Conservation (phyloP, 768 basidiomycete genomes). For the Fistulinella prunicolor region DNA sequence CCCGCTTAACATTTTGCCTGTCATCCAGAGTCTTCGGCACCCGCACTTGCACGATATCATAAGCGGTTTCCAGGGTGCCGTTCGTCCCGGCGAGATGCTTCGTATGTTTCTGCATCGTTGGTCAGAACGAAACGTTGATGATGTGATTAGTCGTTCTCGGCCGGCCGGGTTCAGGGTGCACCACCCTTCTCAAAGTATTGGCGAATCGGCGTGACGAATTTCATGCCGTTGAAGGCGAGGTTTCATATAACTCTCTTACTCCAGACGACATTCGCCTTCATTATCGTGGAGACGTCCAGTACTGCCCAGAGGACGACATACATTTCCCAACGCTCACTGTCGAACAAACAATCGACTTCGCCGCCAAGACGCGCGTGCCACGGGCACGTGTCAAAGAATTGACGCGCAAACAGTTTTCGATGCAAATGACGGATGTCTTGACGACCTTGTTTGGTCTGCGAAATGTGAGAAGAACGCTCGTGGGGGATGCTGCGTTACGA, state of each 20-base stretch:
- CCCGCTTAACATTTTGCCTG: slow-evolving; percentile 42
- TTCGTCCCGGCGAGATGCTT: slow-evolving; percentile 66
- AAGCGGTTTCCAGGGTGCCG: slow-evolving; percentile 50
- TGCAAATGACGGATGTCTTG: slow-evolving; percentile 42
- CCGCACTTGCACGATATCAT: slow-evolving; percentile 60
- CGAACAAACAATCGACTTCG: slow-evolving; percentile 68
- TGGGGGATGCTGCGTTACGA: slow-evolving; percentile 77
- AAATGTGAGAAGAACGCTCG: slow-evolving; percentile 67
- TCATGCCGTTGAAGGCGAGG: slow-evolving; percentile 62
- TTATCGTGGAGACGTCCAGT: slow-evolving; percentile 78
- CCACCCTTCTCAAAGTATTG: slow-evolving; percentile 77
- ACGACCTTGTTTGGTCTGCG: slow-evolving; percentile 73
- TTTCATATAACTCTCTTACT: slow-evolving; percentile 74
- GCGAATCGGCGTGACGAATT: slow-evolving; percentile 74
- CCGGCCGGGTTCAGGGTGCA: slow-evolving; percentile 82
- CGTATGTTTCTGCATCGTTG: slow-evolving; percentile 41
- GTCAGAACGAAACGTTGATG: neutral
- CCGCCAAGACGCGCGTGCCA: slow-evolving; percentile 66
- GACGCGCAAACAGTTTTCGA: slow-evolving; percentile 33
- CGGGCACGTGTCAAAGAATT: slow-evolving; percentile 44
- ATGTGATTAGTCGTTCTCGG: slow-evolving; percentile 68
- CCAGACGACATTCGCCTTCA: slow-evolving; percentile 59
- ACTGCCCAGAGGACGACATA: slow-evolving; percentile 81
- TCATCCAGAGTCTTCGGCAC: slow-evolving; percentile 47
- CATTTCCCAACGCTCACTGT: slow-evolving; percentile 86